Base-by-base conservation (phyloP, 192 early-diverging fungal genomes). In the Helicostylum pulchrum region DNA sequence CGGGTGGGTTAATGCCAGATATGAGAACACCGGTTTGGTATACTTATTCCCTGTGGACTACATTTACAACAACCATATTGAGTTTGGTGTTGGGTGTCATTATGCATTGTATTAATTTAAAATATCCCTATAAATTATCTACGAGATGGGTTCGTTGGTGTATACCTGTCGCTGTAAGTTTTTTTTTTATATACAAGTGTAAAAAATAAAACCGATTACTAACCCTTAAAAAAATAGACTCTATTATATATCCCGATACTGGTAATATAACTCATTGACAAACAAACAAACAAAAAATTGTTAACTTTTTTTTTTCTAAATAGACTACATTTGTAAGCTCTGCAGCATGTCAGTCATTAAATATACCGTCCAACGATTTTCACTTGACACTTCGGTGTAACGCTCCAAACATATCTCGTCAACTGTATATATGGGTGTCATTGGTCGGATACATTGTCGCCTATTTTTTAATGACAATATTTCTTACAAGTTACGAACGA, bases 401-500 rank as follows among this genome's bases (percentile, higher is more conserved):
- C 45, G 71, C 77, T 1, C 78, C 82, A 2, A 65, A 75, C 4
- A 74, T 88, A 17, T 67, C 65, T 47, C 83, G 83, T 31, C 77
- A 77, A 12, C 51, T 85, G 19, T 89, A 91, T 61, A 71, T 91
- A 8, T 77, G 78, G 61, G 53, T 78, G 32, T 83, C 87, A 0
- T 36, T 89, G 1, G 66, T 84, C 1, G 87, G 80, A 2, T 91
- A 89, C 55, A 79, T 83, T 0, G 62, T 82, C 7, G 86, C 85
- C 12, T 89, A 89, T 54, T 63, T 86, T 32, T 70, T 89, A 31
- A 74, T 89, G 55, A 88, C 87, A 10, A 71, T 85, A 7, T 89
- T 91, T 71, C 67, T 91, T 19, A 88, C 89, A 3, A 87, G 86
- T 0, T 85, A 87, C 59, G 89, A 91, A 49, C 80, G 86, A 7